Base-by-base conservation (phyloP, 2,329 filamentous ascomycete species). In the Cladophialophora carrionii region DNA sequence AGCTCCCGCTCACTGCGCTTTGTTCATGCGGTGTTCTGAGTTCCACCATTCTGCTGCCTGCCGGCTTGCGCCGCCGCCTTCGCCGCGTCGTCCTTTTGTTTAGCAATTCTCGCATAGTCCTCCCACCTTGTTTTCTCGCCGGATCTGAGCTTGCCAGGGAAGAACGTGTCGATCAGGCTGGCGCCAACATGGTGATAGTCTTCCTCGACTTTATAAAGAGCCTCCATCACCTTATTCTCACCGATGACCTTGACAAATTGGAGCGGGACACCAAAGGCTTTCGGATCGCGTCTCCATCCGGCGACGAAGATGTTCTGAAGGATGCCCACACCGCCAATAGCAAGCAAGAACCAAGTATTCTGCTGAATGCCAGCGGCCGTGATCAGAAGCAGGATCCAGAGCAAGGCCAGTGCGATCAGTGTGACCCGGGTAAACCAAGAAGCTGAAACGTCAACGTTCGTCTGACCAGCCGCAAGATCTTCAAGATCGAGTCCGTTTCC, bases 321-420 rank as follows among this genome's bases (percentile, higher is more conserved):
- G 64, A 79, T 78, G 14, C 78, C 78, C 26, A 79, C 67, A 8
- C 71, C 72, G 4, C 78, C 78, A 7, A 79, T 71, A 1, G 69
- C 74, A 6, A 79, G 66, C 3, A 79, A 66, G 56, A 72, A 78
- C 77, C 77, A 80, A 1, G 74, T 73, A 31, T 78, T 59, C 20
- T 72, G 37, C 22, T 73, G 68, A n/a, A 77, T 53, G 0, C 76
- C 78, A 0, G 76, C 69, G 1, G 74, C 76, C 1, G 73, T 74
- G 22, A 79, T 75, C 7, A 80, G 71, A 3, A 80, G 71, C 0
- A 74, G 67, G 2, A 78, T 70, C 78, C 78, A 80, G 4, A 77
- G 57, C 0, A 72, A 54, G 0, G 76, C 72, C 9, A 76, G 68
- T 3, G 72, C 17, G 4, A 72, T 55, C 22, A 71, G 67, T 4